Conservation (phyloP, 2,329 filamentous ascomycete genomes). For the Massarina eburnea region DNA sequence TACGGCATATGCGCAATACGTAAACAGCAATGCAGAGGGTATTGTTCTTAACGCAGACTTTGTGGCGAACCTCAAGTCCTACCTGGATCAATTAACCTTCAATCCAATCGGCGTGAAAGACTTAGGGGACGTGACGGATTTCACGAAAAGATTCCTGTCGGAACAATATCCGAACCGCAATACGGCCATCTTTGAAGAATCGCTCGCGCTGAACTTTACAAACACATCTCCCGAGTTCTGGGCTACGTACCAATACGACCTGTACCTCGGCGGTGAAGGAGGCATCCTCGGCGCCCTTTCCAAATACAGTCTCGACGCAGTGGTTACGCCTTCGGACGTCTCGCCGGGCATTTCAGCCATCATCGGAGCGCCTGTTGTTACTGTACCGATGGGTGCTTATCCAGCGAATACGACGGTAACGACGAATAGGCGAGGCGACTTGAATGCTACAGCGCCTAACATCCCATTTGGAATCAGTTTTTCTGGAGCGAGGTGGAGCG, state of each 20-base stretch:
- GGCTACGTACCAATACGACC: constrained; percentile 56
- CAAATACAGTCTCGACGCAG: constrained; percentile 60
- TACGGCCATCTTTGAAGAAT: constrained; percentile 58
- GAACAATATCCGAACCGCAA: constrained; percentile 66
- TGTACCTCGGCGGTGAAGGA: constrained; percentile 58
- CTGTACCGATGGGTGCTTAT: constrained; percentile 63
- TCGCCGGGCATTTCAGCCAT: constrained; percentile 55
- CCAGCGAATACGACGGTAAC: constrained; percentile 52
- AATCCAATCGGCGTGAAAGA: constrained; percentile 61
- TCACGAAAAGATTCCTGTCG: constrained; percentile 54
- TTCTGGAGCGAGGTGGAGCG: constrained; percentile 62
- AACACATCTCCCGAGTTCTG: constrained; percentile 62
- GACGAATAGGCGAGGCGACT: constrained; percentile 50
- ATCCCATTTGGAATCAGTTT: constrained; percentile 65
- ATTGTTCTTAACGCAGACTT: constrained; percentile 63
- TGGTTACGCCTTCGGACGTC: constrained; percentile 60
- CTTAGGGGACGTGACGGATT: constrained; percentile 56
- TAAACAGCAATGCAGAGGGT: constrained; percentile 43
- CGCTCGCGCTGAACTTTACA: constrained; percentile 55
- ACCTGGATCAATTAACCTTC: constrained; percentile 57
- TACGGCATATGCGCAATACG: constrained; percentile 53
- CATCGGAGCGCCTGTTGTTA: constrained; percentile 62
- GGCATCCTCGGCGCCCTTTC: constrained; percentile 63
- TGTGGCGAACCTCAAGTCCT: constrained; percentile 56
- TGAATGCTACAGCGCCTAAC: constrained; percentile 58